phyloP scores from a whole-genome alignment of 1,139 yeast species.

The Saccharomyces hybrid region DNA sequence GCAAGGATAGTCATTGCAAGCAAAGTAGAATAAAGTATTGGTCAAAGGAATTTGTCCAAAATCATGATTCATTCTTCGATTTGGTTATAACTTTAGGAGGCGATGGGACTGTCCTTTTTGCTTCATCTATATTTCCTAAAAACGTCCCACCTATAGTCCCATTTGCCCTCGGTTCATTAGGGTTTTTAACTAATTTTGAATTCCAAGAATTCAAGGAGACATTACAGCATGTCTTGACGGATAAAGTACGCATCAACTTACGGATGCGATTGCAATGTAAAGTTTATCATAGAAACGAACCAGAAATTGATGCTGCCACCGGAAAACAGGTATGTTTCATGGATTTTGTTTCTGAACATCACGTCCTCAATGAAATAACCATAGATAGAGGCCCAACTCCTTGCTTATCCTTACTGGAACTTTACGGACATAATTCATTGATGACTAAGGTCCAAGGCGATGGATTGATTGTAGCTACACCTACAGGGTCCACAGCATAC shows the following conservation, averaged over 20 bases:
- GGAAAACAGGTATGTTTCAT: slow-evolving; percentile 41
- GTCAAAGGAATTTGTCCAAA: slow-evolving; percentile 50
- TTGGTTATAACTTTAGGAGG: slow-evolving; percentile 81
- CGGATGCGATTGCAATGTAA: slow-evolving; percentile 74
- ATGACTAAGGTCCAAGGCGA: slow-evolving; percentile 87
- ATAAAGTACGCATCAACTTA: slow-evolving; percentile 68
- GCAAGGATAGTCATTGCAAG: slow-evolving; percentile 23
- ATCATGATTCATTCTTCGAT: slow-evolving; percentile 52
- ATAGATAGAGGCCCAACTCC: slow-evolving; percentile 88
- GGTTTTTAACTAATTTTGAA: slow-evolving; percentile 70
- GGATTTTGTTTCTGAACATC: slow-evolving; percentile 58
- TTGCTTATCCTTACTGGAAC: slow-evolving; percentile 72
- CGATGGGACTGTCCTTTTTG: slow-evolving; percentile 82
- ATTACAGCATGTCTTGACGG: slow-evolving; percentile 47
- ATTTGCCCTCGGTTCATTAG: slow-evolving; percentile 72
- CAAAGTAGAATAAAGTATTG: slow-evolving; percentile 50
- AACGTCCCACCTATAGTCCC: slow-evolving; percentile 86
- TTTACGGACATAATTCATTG: slow-evolving; percentile 77
- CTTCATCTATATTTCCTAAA: slow-evolving; percentile 67
- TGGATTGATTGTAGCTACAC: slow-evolving; percentile 81
- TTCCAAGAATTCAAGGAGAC: slow-evolving; percentile 59
- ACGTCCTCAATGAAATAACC: slow-evolving; percentile 75
- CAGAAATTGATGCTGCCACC: slow-evolving; percentile 14
- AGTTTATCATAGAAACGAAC: slow-evolving; percentile 37
- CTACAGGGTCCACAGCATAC: slow-evolving; percentile 90